A percentile compares a stretch with the other conserved stretches of the same genome.
Evolutionary conservation across 768 basidiomycete species (phyloP).

Genomic region (Hygrocybe coccinea): DNA sequence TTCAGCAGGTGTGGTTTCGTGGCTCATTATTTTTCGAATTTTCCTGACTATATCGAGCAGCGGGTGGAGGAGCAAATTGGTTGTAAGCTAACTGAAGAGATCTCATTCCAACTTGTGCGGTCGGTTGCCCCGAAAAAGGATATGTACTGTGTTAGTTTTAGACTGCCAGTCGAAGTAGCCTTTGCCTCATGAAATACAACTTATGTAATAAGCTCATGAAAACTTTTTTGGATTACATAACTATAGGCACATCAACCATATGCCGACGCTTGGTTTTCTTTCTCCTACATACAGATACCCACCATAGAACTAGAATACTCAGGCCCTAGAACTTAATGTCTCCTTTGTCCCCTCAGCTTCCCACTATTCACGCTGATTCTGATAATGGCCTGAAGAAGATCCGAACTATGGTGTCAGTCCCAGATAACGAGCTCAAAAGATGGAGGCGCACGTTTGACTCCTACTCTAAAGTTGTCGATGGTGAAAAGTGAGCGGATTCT

Average conservation of each 20-base stretch:
- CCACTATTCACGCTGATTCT: slow-evolving; percentile 54
- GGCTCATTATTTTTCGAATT: neutral
- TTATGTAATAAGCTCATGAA: no score
- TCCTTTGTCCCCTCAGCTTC: slow-evolving; percentile 39
- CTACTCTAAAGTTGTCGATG: slow-evolving; percentile 71
- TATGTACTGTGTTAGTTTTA: slow-evolving; percentile 96
- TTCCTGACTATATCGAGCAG: slow-evolving; percentile 34
- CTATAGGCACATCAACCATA: no score
- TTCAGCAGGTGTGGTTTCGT: slow-evolving; percentile 60
- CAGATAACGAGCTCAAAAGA: slow-evolving; percentile 79
- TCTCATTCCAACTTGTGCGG: slow-evolving; percentile 70
- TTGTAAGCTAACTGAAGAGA: slow-evolving; percentile 44
- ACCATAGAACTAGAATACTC: neutral
- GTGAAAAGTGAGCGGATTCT: slow-evolving; percentile 64
- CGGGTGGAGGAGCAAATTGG: slow-evolving; percentile 68
- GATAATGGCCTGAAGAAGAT: slow-evolving; percentile 56
- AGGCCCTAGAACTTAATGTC: slow-evolving; percentile 30
- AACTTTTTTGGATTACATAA: no score
- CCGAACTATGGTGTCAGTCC: slow-evolving; percentile 62
- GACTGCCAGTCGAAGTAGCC: slow-evolving; percentile 43
- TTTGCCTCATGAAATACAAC: slow-evolving; percentile 21
- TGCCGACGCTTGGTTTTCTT: neutral
- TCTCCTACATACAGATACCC: neutral
- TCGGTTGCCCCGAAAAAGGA: slow-evolving; percentile 94
- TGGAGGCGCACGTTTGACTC: slow-evolving; percentile 87